Percentiles rank a stretch among this genome's conserved stretches.
These are phyloP conservation scores for Lagerstroemia speciosa DNA, from an alignment of 345 rosid genomes.

Conservation along the genomic window DNA sequence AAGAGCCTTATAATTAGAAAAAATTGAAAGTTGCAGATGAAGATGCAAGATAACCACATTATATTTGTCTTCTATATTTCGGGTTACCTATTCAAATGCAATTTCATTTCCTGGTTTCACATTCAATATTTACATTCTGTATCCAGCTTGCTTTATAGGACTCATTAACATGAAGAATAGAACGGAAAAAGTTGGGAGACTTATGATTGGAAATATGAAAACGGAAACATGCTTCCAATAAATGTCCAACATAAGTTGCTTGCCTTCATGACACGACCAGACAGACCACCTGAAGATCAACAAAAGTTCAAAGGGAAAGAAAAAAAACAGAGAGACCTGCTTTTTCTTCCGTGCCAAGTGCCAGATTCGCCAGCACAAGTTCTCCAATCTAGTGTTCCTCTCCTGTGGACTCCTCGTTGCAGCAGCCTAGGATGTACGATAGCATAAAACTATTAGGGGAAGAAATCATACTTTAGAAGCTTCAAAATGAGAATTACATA, in stretches of 20 bases:
- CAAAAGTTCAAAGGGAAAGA: not conserved
- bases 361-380: slow-evolving; percentile 97
- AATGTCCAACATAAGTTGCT: not conserved
- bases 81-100: not conserved
- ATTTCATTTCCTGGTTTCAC: not conserved
- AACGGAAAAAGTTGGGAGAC: not conserved
- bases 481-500: no score
- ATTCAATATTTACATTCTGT: not conserved
- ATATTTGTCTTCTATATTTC: not conserved
- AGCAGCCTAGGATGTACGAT: slow-evolving; percentile 41
- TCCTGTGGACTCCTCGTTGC: slow-evolving; percentile 93
- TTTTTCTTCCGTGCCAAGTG: slow-evolving; percentile 88
- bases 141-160: not conserved
- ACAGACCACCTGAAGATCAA: not conserved
- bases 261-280: not conserved
- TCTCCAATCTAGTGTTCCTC: slow-evolving; percentile 81
- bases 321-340: slow-evolving; percentile 32
- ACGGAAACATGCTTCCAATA: not conserved
- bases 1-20: not conserved
- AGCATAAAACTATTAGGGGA: not conserved
- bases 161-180: not conserved
- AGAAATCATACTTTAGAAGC: not conserved
- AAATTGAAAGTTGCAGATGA: not conserved
- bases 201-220: not conserved
- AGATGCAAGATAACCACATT: not conserved